phyloP scores from a whole-genome alignment of 805 yeast genomes.

The Huiozyma naganishii region DNA sequence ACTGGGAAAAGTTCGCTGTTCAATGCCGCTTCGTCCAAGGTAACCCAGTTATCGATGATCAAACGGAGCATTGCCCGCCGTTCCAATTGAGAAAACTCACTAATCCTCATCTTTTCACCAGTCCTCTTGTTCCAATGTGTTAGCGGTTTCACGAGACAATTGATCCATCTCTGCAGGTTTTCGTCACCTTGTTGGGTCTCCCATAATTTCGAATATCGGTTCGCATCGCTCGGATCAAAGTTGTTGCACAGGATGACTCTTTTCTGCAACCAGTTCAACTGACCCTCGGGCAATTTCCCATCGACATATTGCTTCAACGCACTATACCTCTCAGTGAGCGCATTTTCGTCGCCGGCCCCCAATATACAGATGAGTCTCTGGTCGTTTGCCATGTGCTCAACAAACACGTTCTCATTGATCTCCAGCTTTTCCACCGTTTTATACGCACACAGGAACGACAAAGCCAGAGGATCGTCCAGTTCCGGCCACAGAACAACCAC shows the following conservation, averaged over 20 bases:
- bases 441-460: constrained; percentile 6
- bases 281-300: not conserved
- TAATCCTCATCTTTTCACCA: constrained; percentile 7
- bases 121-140: constrained; percentile 16
- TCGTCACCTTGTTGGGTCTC: not conserved
- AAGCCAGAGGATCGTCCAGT: constrained; percentile 15
- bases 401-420: constrained; percentile 24
- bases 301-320: constrained; percentile 9
- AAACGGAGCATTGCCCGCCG: too few species aligned
- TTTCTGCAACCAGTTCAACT: constrained; percentile 15
- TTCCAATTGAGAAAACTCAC: constrained; percentile 10
- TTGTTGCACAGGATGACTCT: constrained; percentile 19
- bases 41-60: too few species aligned
- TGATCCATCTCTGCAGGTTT: constrained; percentile 17
- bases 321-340: constrained; percentile 8
- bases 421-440: constrained; percentile 5
- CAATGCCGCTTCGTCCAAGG: too few species aligned
- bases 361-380: constrained; percentile 13
- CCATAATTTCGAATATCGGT: constrained; percentile 20
- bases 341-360: constrained; percentile 13
- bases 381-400: constrained; percentile 9
- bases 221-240: constrained; percentile 8
- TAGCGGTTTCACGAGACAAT: constrained; percentile 23
- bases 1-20: too few species aligned
- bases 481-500: constrained; percentile 26